Percentiles rank a stretch among this genome's conserved stretches.
phyloP scores from a whole-genome alignment of 805 yeast genomes.

The Wickerhamomyces silvicola region DNA sequence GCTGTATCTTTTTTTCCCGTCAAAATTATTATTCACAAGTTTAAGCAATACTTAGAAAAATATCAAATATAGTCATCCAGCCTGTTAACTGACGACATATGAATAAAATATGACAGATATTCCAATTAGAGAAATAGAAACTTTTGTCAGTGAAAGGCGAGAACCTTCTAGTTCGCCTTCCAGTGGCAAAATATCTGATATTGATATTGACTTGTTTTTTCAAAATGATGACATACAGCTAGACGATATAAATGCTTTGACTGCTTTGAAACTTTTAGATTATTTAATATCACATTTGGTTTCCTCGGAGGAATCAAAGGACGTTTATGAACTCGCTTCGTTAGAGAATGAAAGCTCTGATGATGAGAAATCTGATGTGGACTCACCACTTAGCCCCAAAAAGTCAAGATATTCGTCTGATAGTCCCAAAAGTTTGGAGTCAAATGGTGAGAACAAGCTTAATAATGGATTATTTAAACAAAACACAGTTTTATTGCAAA shows the following conservation, averaged over 20 bases:
- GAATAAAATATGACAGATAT: too few relatives aligned
- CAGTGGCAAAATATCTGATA: neutral
- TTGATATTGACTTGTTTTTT: neutral
- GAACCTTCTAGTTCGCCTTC: too few relatives aligned
- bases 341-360: too few relatives aligned
- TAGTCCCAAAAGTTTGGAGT: neutral
- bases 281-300: neutral
- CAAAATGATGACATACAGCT: neutral
- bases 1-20: too few relatives aligned
- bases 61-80: too few relatives aligned
- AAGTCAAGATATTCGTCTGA: constrained; percentile 8
- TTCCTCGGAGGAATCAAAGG: neutral
- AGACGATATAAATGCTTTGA: neutral
- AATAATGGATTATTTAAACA: constrained; percentile 4
- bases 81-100: too few relatives aligned
- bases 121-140: too few relatives aligned
- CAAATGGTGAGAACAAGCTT: neutral
- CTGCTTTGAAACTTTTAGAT: neutral
- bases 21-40: too few relatives aligned
- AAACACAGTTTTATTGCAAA: constrained; percentile 13
- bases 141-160: too few relatives aligned
- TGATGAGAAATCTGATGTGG: constrained; percentile 2
- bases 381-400: constrained; percentile 14
- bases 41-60: too few relatives aligned
- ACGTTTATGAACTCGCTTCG: too few relatives aligned